Conservation (phyloP, 2,329 filamentous ascomycete genomes). For the Cordyceps farinosa region DNA sequence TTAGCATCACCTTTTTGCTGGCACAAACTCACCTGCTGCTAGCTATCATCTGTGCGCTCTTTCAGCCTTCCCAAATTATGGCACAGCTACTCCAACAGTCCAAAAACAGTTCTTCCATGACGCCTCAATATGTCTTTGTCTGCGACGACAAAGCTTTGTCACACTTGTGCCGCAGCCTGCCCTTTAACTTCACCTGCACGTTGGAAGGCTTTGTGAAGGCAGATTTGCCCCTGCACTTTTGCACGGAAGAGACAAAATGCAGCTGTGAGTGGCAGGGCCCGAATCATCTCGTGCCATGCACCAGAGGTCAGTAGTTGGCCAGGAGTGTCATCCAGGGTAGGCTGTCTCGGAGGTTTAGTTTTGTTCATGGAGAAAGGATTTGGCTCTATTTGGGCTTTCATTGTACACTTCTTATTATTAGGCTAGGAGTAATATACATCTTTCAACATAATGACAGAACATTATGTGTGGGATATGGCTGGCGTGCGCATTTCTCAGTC, state of each 20-base stretch:
- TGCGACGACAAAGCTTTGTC: conserved; percentile 3
- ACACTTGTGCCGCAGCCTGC: not conserved
- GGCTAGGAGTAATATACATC: too few relatives aligned
- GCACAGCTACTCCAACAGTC: not conserved
- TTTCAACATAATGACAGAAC: not conserved
- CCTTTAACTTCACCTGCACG: conserved; percentile 1
- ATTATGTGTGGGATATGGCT: not conserved
- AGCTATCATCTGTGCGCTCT: not conserved
- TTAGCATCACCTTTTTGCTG: not conserved
- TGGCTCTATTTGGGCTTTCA: not conserved
- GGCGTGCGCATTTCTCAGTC: not conserved
- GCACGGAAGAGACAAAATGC: conserved; percentile 3
- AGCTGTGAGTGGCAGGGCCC: not conserved
- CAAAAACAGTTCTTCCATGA: not conserved
- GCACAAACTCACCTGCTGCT: not conserved
- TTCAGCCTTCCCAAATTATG: not conserved
- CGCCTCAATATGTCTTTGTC: not conserved
- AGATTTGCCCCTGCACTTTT: not conserved
- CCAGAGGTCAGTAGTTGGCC: too few relatives aligned
- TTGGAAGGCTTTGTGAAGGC: conserved; percentile 2
- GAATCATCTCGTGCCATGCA: not conserved
- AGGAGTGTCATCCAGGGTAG: not conserved
- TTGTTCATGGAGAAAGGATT: not conserved
- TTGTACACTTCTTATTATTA: not conserved
- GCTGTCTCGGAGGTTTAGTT: not conserved